phyloP scores from a whole-genome alignment of 306 rosid genomes.

The Trifolium pratense region DNA sequence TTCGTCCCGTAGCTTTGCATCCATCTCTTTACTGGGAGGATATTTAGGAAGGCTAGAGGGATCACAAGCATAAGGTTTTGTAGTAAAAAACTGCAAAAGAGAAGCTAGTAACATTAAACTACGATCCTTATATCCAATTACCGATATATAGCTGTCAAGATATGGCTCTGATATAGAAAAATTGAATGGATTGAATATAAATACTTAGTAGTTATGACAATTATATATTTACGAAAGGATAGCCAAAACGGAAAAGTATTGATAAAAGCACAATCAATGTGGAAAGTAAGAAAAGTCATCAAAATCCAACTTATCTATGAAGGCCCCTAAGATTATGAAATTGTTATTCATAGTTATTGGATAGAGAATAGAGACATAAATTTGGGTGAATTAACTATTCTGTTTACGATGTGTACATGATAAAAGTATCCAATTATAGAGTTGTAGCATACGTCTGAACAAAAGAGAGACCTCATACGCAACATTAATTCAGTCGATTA shows the following conservation, averaged over 20 bases:
- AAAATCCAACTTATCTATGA: not conserved
- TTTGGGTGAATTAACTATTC: not conserved
- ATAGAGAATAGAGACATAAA: not conserved
- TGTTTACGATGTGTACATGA: not conserved
- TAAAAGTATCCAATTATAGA: slow-evolving; percentile 6
- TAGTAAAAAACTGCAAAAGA: slow-evolving; percentile 82
- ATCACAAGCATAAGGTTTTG: slow-evolving; percentile 94
- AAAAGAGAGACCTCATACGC: slow-evolving; percentile 12
- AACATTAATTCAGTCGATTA: slow-evolving; percentile 31
- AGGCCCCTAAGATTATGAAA: not conserved
- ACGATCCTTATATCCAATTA: slow-evolving; percentile 20
- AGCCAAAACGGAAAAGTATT: not conserved
- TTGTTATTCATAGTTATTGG: not conserved
- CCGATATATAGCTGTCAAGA: no score
- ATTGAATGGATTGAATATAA: not conserved
- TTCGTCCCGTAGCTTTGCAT: slow-evolving; percentile 94
- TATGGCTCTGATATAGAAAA: no score
- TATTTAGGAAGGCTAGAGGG: slow-evolving; percentile 98
- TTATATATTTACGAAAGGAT: not conserved
- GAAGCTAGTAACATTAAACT: slow-evolving; percentile 36
- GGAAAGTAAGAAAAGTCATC: not conserved
- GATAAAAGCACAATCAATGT: not conserved
- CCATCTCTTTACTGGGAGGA: slow-evolving; percentile 99
- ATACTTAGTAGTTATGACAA: not conserved
- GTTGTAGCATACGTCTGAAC: not conserved